phyloP scores from a whole-genome alignment of 345 rosid genomes.

The Mangifera indica region DNA sequence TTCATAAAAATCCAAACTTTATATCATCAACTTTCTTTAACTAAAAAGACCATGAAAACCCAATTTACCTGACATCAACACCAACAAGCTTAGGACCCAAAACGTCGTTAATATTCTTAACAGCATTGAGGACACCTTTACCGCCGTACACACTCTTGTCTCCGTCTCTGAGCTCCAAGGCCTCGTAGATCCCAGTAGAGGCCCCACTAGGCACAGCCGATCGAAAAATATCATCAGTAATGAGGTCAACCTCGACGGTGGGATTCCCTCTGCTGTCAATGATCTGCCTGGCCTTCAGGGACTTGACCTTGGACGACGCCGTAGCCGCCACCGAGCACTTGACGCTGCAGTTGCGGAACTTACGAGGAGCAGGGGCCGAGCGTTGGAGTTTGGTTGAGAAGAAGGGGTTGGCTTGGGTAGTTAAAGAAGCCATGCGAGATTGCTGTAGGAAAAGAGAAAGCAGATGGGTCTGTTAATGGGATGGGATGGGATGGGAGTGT shows the following conservation, averaged over 20 bases:
- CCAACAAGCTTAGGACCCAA: constrained; percentile 89
- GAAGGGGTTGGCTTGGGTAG: constrained; percentile 34
- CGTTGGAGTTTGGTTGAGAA: constrained; percentile 30
- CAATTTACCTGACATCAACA: constrained; percentile 73
- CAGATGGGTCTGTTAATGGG: neutral
- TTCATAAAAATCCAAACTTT: neutral
- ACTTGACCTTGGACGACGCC: constrained; percentile 52
- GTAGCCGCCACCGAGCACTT: constrained; percentile 48
- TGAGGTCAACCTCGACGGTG: constrained; percentile 92
- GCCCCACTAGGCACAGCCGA: constrained; percentile 99
- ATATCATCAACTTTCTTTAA: no score
- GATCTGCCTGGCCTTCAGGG: constrained; percentile 92
- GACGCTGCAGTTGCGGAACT: constrained; percentile 38
- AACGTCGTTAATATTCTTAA: constrained; percentile 66
- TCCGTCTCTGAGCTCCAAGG: constrained; percentile 91
- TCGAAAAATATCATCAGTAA: constrained; percentile 74
- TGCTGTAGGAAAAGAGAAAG: neutral
- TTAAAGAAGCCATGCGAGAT: constrained; percentile 60
- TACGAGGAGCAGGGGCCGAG: constrained; percentile 26
- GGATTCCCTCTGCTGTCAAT: constrained; percentile 98
- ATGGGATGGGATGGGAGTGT: neutral
- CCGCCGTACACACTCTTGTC: constrained; percentile 84
- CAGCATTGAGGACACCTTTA: constrained; percentile 84
- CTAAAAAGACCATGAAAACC: neutral
- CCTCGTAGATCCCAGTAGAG: constrained; percentile 97